Evolutionary conservation across 2,329 filamentous ascomycete species (phyloP), one percentile per base, ranked within the genome.

Genomic region (Trichoderma sp.): DNA sequence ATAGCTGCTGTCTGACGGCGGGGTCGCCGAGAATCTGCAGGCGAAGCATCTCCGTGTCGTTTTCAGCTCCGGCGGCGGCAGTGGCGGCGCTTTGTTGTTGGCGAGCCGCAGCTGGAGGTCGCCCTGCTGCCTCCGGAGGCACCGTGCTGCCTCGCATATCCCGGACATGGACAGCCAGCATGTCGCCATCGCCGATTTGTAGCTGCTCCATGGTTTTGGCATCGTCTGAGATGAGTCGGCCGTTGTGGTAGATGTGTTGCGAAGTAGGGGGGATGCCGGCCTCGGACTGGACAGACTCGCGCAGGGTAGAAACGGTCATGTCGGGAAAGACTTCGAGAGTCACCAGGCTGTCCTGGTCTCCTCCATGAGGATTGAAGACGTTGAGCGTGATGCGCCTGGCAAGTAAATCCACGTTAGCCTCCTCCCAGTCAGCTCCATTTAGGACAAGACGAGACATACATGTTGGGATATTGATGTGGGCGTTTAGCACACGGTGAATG

Each of bases 191-290:
- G 63, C 86, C 88, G 76, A 99, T 92, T 55, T 92, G 88, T 36
- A 95, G 88, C 77, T 95, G 88, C 75, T 94, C 89, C 78, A 99
- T 88, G 3, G 94, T 97, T 81, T 94, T 92, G 72, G 87, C 82
- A 77, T 95, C 91, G 81, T 94, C 91, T 75, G 85, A 87, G 70
- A 99, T 89, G 55, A 95, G 88, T 75, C 90, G 88, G 75, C 95
- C 96, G 80, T 98, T 97, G 84, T 95, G 92, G 83, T 96, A 97
- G 79, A 98, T 91, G 79, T 94, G 91, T 81, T 98, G 94, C 61
- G 91, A 87, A 58, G 86, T 85, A 20, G 90, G 87, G 32, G 92
- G 89, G 76, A 97, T 91, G 76, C 86, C 85, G 63, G 92, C 92
- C 82, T 98, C 95, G 81, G 90, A 92, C 80, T 96, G 90, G 79